A percentile compares a stretch with the other conserved stretches of the same genome.
Evolutionary conservation across 148 eudicot species (phyloP).

Genomic region (Fagopyrum esculentum): DNA sequence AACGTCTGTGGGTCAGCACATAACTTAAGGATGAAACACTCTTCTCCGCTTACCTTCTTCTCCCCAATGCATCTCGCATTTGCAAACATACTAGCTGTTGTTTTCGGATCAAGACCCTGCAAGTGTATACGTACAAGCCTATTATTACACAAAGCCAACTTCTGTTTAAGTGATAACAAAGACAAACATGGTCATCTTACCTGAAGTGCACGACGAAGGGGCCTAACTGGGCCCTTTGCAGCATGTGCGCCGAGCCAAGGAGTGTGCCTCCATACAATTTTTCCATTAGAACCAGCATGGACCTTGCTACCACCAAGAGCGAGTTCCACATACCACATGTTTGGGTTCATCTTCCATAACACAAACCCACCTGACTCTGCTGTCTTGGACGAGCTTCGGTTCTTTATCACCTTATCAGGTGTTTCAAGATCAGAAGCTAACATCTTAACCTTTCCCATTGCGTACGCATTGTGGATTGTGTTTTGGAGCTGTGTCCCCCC

Average conservation of each 20-base stretch:
- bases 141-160: no score
- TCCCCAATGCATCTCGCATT: conserved; percentile 57
- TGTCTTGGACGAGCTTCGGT: conserved; percentile 40
- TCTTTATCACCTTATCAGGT: conserved; percentile 62
- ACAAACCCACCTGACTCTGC: conserved; percentile 78
- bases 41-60: conserved; percentile 56
- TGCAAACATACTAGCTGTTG: conserved; percentile 52
- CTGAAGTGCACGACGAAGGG: conserved; percentile 85
- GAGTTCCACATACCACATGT: conserved; percentile 87
- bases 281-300: conserved; percentile 76
- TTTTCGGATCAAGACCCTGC: conserved; percentile 63
- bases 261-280: conserved; percentile 77
- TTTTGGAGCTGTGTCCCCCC: conserved; percentile 68
- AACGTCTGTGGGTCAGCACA: conserved; percentile 53
- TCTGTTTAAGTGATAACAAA: no score
- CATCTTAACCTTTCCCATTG: conserved; percentile 78
- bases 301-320: conserved; percentile 74
- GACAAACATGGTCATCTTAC: conserved; percentile 22
- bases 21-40: conserved; percentile 57
- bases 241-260: conserved; percentile 85
- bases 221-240: conserved; percentile 81
- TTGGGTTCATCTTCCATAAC: conserved; percentile 79
- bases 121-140: background rate
- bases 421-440: conserved; percentile 68
- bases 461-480: conserved; percentile 56